Percentiles rank a stretch among this genome's conserved stretches.
Evolutionary conservation across 805 yeast species (phyloP).

Genomic region (Myxozyma nipponensis): DNA sequence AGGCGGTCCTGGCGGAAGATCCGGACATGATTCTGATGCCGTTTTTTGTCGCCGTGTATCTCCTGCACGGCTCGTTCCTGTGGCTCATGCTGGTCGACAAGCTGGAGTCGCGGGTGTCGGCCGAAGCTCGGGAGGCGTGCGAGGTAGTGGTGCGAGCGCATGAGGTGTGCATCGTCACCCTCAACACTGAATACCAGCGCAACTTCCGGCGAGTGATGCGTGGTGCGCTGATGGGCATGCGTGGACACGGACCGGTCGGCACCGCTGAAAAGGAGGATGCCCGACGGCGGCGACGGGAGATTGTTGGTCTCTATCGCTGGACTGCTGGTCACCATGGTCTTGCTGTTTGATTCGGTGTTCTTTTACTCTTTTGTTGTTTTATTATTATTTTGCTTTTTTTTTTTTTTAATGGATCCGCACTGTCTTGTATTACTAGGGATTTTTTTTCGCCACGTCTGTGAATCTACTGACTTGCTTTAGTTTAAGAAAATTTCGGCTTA

Average conservation of each 20-base stretch:
- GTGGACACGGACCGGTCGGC: conserved; percentile 28
- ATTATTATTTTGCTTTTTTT: background rate
- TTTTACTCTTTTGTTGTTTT: background rate
- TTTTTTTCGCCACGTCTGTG: too few species aligned
- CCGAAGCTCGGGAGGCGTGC: conserved; percentile 31
- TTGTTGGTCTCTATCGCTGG: conserved; percentile 40
- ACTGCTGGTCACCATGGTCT: conserved; percentile 38
- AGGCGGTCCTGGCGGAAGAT: conserved; percentile 30
- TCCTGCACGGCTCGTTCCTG: conserved; percentile 33
- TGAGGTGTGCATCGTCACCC: conserved; percentile 34
- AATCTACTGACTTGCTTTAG: too few species aligned
- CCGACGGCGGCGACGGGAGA: conserved; percentile 34
- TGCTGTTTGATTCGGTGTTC: conserved; percentile 29
- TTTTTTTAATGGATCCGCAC: background rate
- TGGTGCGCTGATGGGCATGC: conserved; percentile 33
- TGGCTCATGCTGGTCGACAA: conserved; percentile 32
- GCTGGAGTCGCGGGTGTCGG: conserved; percentile 29
- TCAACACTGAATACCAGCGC: conserved; percentile 35
- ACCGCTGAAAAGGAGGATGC: conserved; percentile 28
- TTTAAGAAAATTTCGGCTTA: background rate
- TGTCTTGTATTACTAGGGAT: background rate
- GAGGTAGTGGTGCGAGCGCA: conserved; percentile 36
- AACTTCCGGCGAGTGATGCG: conserved; percentile 35
- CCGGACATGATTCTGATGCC: conserved; percentile 35
- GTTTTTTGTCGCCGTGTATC: conserved; percentile 34